Conservation (phyloP, 352 stramenopile species). For the Pythium dissotocum region DNA sequence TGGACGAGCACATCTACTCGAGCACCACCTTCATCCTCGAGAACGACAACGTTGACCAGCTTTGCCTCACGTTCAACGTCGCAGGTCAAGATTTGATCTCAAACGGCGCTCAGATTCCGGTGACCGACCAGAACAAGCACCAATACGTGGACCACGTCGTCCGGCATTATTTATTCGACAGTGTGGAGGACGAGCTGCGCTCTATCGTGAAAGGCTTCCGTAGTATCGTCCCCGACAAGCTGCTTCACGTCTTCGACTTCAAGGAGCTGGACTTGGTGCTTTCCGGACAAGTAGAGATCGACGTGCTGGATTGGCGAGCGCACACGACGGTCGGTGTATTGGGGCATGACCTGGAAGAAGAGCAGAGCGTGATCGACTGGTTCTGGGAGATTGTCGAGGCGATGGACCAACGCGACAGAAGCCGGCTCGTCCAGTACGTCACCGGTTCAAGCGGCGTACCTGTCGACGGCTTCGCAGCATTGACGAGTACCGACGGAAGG, state of each 20-base stretch:
- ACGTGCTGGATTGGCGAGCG: constrained; percentile 85
- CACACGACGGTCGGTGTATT: constrained; percentile 64
- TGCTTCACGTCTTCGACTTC: constrained; percentile 97
- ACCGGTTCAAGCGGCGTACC: constrained; percentile 82
- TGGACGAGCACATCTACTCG: constrained; percentile 73
- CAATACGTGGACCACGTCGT: constrained; percentile 92
- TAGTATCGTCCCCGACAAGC: constrained; percentile 93
- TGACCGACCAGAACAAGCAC: constrained; percentile 95
- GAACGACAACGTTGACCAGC: constrained; percentile 48
- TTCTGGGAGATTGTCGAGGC: constrained; percentile 79
- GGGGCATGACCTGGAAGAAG: constrained; percentile 31
- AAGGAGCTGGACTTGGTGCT: constrained; percentile 93
- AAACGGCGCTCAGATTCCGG: constrained; percentile 47
- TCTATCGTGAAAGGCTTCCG: constrained; percentile 88
- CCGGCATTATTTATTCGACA: constrained; percentile 95
- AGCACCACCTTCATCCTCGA: constrained; percentile 66
- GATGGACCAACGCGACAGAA: constrained; percentile 57
- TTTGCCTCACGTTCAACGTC: constrained; percentile 69
- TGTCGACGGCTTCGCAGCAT: constrained; percentile 75
- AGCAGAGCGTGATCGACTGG: constrained; percentile 60
- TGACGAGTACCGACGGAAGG: constrained; percentile 76
- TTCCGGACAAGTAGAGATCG: constrained; percentile 74
- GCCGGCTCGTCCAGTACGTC: constrained; percentile 81
- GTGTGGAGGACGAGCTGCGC: constrained; percentile 87
- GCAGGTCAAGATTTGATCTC: constrained; percentile 62